Evolutionary conservation across 2,329 filamentous ascomycete species (phyloP).

Genomic region (Talaromyces atroroseus): DNA sequence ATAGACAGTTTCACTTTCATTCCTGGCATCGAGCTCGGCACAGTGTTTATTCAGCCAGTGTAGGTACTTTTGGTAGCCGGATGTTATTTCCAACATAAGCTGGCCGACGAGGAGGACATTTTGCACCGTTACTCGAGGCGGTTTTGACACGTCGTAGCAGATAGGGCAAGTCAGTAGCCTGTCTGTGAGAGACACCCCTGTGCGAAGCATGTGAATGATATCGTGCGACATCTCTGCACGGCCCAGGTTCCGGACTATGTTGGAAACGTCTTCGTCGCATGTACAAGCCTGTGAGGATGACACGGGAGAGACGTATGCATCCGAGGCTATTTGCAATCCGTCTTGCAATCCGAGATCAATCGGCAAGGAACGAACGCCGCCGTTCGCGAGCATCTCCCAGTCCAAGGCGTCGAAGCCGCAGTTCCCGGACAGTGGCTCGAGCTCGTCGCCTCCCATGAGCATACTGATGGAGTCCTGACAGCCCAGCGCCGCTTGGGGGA

Average conservation of each 20-base stretch:
- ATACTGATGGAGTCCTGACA: slow-evolving; percentile 3
- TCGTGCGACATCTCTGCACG: slow-evolving; percentile 18
- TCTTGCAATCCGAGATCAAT: slow-evolving; percentile 10
- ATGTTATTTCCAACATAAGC: slow-evolving; percentile 23
- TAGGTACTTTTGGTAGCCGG: slow-evolving; percentile 23
- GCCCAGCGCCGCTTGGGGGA: slow-evolving; percentile 1
- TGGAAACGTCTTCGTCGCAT: slow-evolving; percentile 18
- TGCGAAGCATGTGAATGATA: slow-evolving; percentile 18
- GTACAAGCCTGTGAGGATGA: slow-evolving; percentile 19
- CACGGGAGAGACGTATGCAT: slow-evolving; percentile 15
- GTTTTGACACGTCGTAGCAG: slow-evolving; percentile 26
- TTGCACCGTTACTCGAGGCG: slow-evolving; percentile 24
- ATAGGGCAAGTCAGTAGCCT: slow-evolving; percentile 20
- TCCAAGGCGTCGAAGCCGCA: slow-evolving; percentile 19
- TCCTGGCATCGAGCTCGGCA: slow-evolving; percentile 12
- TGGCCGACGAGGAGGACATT: slow-evolving; percentile 26
- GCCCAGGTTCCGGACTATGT: slow-evolving; percentile 17
- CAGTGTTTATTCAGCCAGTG: slow-evolving; percentile 22
- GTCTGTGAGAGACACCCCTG: slow-evolving; percentile 16
- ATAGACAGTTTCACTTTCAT: slow-evolving; percentile 13
- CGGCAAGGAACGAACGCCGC: slow-evolving; percentile 16
- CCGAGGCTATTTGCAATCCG: not conserved
- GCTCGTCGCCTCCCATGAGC: slow-evolving; percentile 12
- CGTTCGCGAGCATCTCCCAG: slow-evolving; percentile 17
- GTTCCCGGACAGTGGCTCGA: slow-evolving; percentile 16